Percentiles rank a stretch among this genome's conserved stretches.
Evolutionary conservation across 2,329 filamentous ascomycete genomes (phyloP).

Genomic region (Ophiostoma tasmaniense): DNA sequence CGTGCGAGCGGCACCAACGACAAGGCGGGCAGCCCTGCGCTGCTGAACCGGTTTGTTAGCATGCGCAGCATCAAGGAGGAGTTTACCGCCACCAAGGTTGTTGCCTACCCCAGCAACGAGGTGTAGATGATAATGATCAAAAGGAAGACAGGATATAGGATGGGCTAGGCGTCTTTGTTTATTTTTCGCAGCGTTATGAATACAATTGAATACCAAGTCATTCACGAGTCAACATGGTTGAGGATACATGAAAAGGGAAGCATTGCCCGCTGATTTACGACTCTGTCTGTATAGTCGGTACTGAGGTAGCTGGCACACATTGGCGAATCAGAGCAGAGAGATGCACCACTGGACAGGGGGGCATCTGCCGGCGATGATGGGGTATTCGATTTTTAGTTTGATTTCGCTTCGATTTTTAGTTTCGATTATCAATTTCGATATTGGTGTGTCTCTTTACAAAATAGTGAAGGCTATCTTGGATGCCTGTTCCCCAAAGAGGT

Average conservation of each 20-base stretch:
- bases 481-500: neutral
- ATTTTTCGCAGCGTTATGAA: neutral
- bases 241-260: neutral
- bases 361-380: neutral
- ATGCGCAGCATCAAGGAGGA: conserved; percentile 57
- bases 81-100: conserved; percentile 54
- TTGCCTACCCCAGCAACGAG: conserved; percentile 66
- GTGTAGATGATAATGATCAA: conserved; percentile 29
- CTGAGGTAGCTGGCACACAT: neutral
- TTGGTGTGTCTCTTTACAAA: neutral
- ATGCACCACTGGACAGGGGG: conserved; percentile 3
- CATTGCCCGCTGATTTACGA: neutral
- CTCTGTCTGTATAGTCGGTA: neutral
- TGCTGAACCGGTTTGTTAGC: conserved; percentile 44
- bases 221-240: neutral
- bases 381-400: neutral
- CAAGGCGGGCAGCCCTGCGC: conserved; percentile 45
- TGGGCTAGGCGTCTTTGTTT: neutral
- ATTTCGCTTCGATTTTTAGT: no score
- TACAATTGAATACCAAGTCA: neutral
- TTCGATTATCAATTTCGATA: neutral
- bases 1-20: conserved; percentile 47
- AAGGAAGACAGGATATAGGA: neutral
- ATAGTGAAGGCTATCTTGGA: no score
- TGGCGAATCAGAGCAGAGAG: conserved; percentile 14